Conservation (phyloP, 148 eudicot genomes). For the Camellia lanceoleosa region DNA sequence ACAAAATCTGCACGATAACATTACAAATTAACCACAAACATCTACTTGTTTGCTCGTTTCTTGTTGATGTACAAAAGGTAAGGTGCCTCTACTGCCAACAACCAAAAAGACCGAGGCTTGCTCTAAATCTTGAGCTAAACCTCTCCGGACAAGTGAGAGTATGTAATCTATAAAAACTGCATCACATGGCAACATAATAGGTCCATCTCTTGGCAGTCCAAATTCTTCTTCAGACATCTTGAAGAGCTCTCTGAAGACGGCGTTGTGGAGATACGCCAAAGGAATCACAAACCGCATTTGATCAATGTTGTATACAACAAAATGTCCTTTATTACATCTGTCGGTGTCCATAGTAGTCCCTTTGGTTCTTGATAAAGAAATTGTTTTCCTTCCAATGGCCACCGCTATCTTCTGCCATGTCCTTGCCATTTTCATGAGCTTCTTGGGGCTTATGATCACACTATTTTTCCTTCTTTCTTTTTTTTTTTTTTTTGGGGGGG, state of each 20-base stretch:
- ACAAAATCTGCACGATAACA: background rate
- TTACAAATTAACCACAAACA: background rate
- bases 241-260: conserved; percentile 33
- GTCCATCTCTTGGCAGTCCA: conserved; percentile 38
- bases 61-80: background rate
- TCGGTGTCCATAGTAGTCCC: background rate
- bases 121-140: conserved; percentile 15
- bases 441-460: conserved; percentile 36
- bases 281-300: conserved; percentile 32
- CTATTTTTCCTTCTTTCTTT: conserved; percentile 11
- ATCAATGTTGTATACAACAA: conserved; percentile 33
- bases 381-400: conserved; percentile 26
- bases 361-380: conserved; percentile 12
- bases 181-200: conserved; percentile 46
- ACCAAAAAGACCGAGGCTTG: conserved; percentile 24
- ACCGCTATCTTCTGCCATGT: conserved; percentile 33
- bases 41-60: conserved; percentile 34
- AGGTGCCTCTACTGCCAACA: background rate
- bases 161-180: conserved; percentile 30
- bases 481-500: no score
- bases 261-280: conserved; percentile 25
- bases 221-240: conserved; percentile 46
- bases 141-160: conserved; percentile 14
- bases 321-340: conserved; percentile 29
- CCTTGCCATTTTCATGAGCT: conserved; percentile 38